Conservation (phyloP, 768 basidiomycete species). For the Lactarius hatsudake region DNA sequence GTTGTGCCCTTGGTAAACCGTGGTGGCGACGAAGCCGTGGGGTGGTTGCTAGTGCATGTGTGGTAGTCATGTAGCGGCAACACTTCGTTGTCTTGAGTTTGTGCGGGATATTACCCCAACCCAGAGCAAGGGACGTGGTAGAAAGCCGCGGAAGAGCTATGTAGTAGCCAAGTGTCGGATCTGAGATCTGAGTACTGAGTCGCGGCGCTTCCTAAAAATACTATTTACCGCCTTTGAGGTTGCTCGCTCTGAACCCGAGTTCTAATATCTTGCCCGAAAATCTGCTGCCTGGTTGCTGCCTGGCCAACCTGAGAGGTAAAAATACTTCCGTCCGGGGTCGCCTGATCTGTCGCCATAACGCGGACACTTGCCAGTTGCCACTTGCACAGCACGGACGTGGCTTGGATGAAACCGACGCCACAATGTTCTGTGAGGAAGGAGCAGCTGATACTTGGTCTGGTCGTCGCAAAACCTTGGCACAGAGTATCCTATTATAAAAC, state of each 20-base stretch:
- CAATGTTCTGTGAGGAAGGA: background rate
- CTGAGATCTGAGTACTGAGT: too few species aligned
- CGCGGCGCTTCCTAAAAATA: too few species aligned
- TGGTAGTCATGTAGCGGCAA: background rate
- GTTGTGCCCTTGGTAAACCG: background rate
- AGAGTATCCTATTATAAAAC: background rate
- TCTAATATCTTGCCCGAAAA: too few species aligned
- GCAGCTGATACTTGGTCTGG: background rate
- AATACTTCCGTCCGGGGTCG: too few species aligned
- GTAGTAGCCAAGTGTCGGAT: too few species aligned
- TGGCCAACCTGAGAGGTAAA: too few species aligned
- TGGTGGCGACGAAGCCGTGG: background rate
- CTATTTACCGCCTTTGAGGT: too few species aligned
- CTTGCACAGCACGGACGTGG: too few species aligned
- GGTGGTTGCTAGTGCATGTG: background rate
- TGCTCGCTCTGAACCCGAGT: too few species aligned
- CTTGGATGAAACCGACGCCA: background rate
- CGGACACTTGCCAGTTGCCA: background rate
- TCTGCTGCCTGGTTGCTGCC: too few species aligned
- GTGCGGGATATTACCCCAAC: background rate
- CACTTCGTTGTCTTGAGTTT: background rate
- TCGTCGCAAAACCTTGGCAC: background rate
- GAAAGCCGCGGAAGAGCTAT: background rate
- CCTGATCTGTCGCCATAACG: too few species aligned
- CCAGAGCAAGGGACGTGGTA: background rate